Conservation (phyloP, 345 rosid species). For the Anacardium occidentale region DNA sequence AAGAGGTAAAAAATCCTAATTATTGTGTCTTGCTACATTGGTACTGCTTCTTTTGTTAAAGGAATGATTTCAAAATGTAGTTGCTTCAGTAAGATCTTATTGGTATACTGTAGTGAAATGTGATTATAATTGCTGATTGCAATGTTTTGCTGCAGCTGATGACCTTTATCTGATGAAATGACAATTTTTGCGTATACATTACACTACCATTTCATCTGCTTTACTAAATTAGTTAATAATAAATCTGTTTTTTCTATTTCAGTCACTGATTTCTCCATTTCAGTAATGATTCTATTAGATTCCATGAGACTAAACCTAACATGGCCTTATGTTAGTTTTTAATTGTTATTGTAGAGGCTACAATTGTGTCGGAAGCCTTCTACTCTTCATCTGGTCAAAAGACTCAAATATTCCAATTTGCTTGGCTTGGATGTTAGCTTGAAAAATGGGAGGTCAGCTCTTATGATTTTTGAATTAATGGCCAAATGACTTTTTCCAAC, state of each 20-base stretch:
- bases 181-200: neutral
- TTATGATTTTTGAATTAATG: constrained; percentile 5
- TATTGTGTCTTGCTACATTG: constrained; percentile 11
- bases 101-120: neutral
- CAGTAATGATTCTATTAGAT: neutral
- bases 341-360: constrained; percentile 56
- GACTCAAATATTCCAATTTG: constrained; percentile 75
- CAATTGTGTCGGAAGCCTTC: constrained; percentile 82
- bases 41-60: neutral
- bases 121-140: neutral
- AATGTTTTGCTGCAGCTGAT: neutral
- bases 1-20: constrained; percentile 53
- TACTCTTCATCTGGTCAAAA: constrained; percentile 58
- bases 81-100: neutral
- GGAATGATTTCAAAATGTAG: neutral
- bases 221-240: no score
- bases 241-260: neutral
- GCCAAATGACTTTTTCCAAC: no score
- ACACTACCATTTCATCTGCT: no score
- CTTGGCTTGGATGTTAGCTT: constrained; percentile 71
- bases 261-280: neutral
- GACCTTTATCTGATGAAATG: neutral
- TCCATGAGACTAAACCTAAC: neutral
- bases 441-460: constrained; percentile 74
- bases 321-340: neutral